These are phyloP conservation scores for Blastocystis sp. DNA, from an alignment of 352 stramenopile genomes.

Conservation along the genomic window DNA sequence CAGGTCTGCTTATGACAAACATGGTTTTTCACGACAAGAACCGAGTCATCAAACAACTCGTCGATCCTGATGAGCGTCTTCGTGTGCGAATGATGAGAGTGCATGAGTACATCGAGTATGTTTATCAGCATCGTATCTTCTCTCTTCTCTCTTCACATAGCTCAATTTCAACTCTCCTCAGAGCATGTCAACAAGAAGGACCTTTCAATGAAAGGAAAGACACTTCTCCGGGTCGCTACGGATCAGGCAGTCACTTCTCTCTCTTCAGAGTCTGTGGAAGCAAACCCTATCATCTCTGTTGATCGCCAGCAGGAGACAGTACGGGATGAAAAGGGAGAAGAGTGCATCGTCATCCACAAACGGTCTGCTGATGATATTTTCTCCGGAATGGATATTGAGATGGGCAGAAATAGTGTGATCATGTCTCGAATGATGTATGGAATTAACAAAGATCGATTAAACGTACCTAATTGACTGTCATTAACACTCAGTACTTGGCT, in stretches of 20 bases:
- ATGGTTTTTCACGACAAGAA: slow-evolving; percentile 40
- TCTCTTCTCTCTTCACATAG: not conserved
- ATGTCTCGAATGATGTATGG: not conserved
- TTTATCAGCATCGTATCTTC: not conserved
- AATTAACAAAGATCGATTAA: not conserved
- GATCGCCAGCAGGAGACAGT: not conserved
- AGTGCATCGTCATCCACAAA: not conserved
- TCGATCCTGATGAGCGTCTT: not conserved
- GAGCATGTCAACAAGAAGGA: not conserved
- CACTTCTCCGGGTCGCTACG: not conserved
- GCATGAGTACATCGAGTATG: slow-evolving; percentile 3
- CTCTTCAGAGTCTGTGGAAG: not conserved
- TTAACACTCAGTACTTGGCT: slow-evolving; percentile 7
- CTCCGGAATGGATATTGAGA: not conserved
- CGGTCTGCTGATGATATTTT: not conserved
- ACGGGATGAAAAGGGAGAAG: not conserved
- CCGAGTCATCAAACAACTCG: not conserved
- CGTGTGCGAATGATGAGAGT: slow-evolving; percentile 3
- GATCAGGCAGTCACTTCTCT: not conserved
- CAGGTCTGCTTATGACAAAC: slow-evolving; percentile 29
- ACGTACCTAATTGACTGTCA: not conserved
- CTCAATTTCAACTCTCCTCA: not conserved
- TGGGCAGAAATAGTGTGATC: not conserved
- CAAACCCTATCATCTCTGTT: not conserved
- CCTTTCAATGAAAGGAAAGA: not conserved